phyloP scores from a whole-genome alignment of 176 grass and related monocot genomes.

The Rhynchospora breviuscula region DNA sequence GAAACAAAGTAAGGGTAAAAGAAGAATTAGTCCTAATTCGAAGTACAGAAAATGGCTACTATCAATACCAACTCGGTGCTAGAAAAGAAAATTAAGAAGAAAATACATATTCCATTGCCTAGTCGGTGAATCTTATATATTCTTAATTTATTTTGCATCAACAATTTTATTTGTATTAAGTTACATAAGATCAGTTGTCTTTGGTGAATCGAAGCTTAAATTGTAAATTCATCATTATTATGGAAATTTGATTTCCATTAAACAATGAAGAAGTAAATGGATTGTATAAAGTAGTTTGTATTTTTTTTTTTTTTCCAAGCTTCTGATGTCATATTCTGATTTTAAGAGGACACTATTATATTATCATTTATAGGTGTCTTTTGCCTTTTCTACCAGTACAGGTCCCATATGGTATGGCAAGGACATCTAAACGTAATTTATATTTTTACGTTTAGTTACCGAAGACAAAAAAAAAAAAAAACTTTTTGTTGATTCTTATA shows the following conservation, averaged over 20 bases:
- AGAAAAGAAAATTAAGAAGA: background rate
- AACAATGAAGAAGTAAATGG: background rate
- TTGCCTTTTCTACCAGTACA: background rate
- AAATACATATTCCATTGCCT: background rate
- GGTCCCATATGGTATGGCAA: background rate
- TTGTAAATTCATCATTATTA: constrained; percentile 1
- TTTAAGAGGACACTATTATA: background rate
- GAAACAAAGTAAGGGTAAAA: background rate
- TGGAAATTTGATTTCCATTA: background rate
- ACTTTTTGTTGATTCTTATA: too few species aligned
- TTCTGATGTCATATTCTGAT: background rate
- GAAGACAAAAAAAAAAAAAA: too few species aligned
- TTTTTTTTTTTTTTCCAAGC: background rate
- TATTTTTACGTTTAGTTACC: too few species aligned
- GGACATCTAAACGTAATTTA: too few species aligned
- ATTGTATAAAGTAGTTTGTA: background rate
- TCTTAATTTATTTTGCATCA: background rate
- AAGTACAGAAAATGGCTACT: constrained; percentile 15
- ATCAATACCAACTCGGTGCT: constrained; percentile 22
- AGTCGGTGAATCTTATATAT: background rate
- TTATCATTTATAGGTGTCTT: background rate
- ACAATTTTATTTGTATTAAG: background rate
- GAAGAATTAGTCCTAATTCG: background rate
- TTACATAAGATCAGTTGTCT: background rate
- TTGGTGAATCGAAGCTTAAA: background rate